Conservation (phyloP, 106 monocot species). For the Cymbidium sinense region DNA sequence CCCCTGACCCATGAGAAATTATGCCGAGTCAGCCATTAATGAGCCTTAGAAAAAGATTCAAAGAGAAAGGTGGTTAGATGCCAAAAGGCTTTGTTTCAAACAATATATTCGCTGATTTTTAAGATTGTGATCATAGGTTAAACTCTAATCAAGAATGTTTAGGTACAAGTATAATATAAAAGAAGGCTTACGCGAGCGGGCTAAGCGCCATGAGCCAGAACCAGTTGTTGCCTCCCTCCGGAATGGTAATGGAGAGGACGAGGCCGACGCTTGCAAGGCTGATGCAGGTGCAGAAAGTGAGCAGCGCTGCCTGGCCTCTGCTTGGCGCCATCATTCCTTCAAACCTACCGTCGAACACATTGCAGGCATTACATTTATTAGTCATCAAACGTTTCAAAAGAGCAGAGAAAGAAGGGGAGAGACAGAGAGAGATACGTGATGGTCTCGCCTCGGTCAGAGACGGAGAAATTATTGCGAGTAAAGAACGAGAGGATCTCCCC, state of each 20-base stretch:
- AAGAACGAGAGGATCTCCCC: conserved; percentile 94
- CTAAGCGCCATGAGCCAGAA: conserved; percentile 76
- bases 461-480: conserved; percentile 76
- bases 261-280: conserved; percentile 89
- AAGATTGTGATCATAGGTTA: no score
- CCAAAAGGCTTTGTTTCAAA: no score
- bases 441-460: conserved; percentile 82
- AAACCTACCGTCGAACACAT: conserved; percentile 37
- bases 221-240: conserved; percentile 95
- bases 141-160: no score
- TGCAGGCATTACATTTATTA: neutral
- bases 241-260: conserved; percentile 84
- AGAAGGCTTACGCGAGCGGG: conserved; percentile 59
- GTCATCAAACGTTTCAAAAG: neutral
- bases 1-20: conserved; percentile 29
- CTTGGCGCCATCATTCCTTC: conserved; percentile 96
- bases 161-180: no score
- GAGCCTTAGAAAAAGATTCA: neutral
- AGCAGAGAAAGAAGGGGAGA: neutral
- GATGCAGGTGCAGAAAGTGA: conserved; percentile 96
- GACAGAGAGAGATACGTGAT: conserved; percentile 54
- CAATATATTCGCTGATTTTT: no score
- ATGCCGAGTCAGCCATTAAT: neutral
- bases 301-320: conserved; percentile 90
- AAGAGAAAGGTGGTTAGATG: no score